phyloP scores from a whole-genome alignment of 495 filamentous ascomycete genomes.

The Penicillium samsonianum region DNA sequence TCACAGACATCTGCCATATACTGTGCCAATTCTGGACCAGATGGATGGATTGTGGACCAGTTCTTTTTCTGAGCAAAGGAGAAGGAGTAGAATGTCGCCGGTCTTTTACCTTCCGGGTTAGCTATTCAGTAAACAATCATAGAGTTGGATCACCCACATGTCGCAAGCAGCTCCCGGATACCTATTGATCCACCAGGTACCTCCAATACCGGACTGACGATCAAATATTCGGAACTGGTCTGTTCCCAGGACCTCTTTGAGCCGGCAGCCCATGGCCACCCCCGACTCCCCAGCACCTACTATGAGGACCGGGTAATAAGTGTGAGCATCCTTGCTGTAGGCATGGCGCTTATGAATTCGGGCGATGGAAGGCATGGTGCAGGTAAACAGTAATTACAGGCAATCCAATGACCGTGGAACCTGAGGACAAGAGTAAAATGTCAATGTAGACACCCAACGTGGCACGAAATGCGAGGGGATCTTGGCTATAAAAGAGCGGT shows the following conservation, averaged over 20 bases:
- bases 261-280: conserved; percentile 63
- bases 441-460: background rate
- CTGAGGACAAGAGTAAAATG: background rate
- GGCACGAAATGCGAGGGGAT: background rate
- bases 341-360: conserved; percentile 48
- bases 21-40: conserved; percentile 55
- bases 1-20: conserved; percentile 62
- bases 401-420: background rate
- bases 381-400: background rate
- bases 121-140: background rate
- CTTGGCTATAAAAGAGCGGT: background rate
- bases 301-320: conserved; percentile 55
- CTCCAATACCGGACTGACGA: conserved; percentile 59
- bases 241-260: conserved; percentile 60
- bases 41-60: conserved; percentile 59
- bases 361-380: conserved; percentile 21
- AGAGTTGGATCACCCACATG: conserved; percentile 25
- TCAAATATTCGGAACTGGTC: conserved; percentile 69
- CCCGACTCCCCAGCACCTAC: conserved; percentile 67
- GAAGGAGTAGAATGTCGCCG: conserved; percentile 63
- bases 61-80: conserved; percentile 60
- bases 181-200: conserved; percentile 68
- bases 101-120: conserved; percentile 32
- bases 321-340: conserved; percentile 53
- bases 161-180: conserved; percentile 66